phyloP scores from a whole-genome alignment of 495 filamentous ascomycete genomes.

The Podospora pseudoanserina region DNA sequence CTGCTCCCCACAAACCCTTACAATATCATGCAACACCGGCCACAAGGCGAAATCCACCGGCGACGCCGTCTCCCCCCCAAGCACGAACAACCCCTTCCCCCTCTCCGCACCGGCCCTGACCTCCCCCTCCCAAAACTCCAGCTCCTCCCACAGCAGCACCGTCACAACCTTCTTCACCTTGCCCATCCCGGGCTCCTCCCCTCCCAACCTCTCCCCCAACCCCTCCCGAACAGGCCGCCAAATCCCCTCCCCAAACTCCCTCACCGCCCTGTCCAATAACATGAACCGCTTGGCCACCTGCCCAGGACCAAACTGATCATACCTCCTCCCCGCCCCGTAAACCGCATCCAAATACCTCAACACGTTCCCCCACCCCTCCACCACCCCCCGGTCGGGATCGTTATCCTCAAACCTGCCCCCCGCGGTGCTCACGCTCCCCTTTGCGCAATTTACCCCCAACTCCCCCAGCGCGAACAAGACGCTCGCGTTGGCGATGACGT shows the following conservation, averaged over 20 bases:
- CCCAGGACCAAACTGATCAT: constrained; percentile 29
- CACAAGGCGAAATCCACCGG: constrained; percentile 1
- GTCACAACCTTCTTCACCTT: constrained; percentile 1
- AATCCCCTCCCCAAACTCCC: constrained; percentile 31
- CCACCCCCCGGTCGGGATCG: constrained; percentile 43
- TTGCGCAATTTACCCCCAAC: constrained; percentile 53
- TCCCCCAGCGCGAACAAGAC: constrained; percentile 58
- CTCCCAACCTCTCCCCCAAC: constrained; percentile 8
- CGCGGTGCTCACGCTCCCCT: constrained; percentile 39
- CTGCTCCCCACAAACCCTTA: not conserved
- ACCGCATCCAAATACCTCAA: constrained; percentile 54
- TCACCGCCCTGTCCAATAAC: constrained; percentile 38
- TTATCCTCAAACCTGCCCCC: constrained; percentile 54
- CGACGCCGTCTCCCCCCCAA: constrained; percentile 52
- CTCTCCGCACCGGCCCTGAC: constrained; percentile 25
- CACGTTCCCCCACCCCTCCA: constrained; percentile 48
- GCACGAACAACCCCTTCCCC: constrained; percentile 31
- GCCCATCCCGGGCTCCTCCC: constrained; percentile 9
- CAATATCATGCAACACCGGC: not conserved
- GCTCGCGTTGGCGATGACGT: constrained; percentile 54
- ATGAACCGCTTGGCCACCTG: constrained; percentile 37
- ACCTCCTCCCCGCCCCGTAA: constrained; percentile 33
- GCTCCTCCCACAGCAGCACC: constrained; percentile 12
- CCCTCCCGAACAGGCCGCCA: constrained; percentile 27
- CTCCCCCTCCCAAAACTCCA: constrained; percentile 28